Evolutionary conservation across 2,329 filamentous ascomycete species (phyloP).

Genomic region (Epichloe hybrida): DNA sequence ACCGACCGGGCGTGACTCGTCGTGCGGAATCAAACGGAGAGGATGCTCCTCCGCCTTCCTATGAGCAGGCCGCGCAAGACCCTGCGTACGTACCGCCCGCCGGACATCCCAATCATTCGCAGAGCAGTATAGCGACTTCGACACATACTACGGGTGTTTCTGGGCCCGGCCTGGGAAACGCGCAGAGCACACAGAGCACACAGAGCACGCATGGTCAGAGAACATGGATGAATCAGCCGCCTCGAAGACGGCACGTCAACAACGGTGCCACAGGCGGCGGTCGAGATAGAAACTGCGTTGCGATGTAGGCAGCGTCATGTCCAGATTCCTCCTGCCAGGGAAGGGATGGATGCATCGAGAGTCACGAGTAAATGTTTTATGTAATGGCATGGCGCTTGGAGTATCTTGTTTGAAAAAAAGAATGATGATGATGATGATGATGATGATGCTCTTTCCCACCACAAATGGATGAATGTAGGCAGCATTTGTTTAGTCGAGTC

Average conservation of each 20-base stretch:
- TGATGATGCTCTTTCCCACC: too few species aligned
- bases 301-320: constrained; percentile 27
- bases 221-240: background rate
- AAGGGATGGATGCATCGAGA: background rate
- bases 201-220: background rate
- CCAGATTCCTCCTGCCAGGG: background rate
- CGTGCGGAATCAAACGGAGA: constrained; percentile 27
- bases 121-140: constrained; percentile 18
- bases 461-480: too few species aligned
- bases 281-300: constrained; percentile 26
- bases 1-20: constrained; percentile 23
- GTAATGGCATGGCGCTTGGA: constrained; percentile 4
- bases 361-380: background rate
- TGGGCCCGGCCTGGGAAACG: background rate
- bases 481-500: too few species aligned
- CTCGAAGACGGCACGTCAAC: constrained; percentile 9
- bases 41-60: constrained; percentile 43
- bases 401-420: background rate
- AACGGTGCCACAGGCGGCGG: constrained; percentile 3
- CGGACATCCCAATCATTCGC: constrained; percentile 36
- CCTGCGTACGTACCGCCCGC: constrained; percentile 37
- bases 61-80: constrained; percentile 42
- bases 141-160: constrained; percentile 4
- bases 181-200: background rate
- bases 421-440: too few species aligned